Percentiles rank a stretch among this genome's conserved stretches.
These are phyloP conservation scores for Leptodermis oblonga DNA, from an alignment of 257 asterid species.

Conservation along the genomic window DNA sequence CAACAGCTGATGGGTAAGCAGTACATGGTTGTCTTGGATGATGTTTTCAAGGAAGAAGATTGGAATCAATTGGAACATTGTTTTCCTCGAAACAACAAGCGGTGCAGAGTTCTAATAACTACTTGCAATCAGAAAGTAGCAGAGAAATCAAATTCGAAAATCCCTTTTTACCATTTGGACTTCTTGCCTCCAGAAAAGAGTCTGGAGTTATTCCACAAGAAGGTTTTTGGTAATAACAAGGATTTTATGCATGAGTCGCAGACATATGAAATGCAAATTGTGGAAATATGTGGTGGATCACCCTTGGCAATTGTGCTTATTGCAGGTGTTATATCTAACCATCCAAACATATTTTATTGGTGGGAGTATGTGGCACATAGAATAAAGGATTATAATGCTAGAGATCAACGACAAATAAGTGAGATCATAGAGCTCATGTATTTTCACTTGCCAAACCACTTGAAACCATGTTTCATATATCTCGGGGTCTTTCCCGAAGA, in stretches of 20 bases:
- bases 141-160: background rate
- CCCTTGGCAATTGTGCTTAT: constrained; percentile 15
- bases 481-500: background rate
- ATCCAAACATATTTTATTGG: background rate
- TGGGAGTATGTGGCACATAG: constrained; percentile 22
- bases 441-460: background rate
- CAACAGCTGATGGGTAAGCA: background rate
- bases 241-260: no score
- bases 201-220: constrained; percentile 13
- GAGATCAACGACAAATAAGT: constrained; percentile 4
- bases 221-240: no score
- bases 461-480: background rate
- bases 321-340: constrained; percentile 19
- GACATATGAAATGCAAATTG: background rate
- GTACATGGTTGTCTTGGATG: no score
- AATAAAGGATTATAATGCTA: constrained; percentile 4
- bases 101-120: constrained; percentile 20
- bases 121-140: constrained; percentile 13
- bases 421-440: background rate
- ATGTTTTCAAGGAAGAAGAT: background rate
- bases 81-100: constrained; percentile 8
- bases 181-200: constrained; percentile 17
- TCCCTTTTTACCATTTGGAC: constrained; percentile 1
- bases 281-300: background rate
- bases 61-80: constrained; percentile 14